Percentiles rank a stretch among this genome's conserved stretches.
phyloP scores from a whole-genome alignment of 805 yeast genomes.

The Tetrapisispora phaffii region DNA sequence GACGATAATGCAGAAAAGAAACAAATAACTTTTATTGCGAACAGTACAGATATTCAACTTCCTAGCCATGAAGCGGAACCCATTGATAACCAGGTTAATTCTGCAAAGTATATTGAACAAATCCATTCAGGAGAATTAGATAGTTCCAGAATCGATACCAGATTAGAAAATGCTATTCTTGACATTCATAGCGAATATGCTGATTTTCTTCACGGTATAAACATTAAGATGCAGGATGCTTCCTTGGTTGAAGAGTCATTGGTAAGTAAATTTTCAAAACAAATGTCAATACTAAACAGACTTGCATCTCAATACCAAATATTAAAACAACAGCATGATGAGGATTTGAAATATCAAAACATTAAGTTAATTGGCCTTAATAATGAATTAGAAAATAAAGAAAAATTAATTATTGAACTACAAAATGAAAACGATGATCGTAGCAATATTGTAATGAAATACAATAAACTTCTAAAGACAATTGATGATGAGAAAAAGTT shows the following conservation, averaged over 20 bases:
- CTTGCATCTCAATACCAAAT: background rate
- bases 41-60: constrained; percentile 13
- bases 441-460: constrained; percentile 4
- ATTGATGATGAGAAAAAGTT: constrained; percentile 11
- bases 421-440: constrained; percentile 5
- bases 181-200: constrained; percentile 25
- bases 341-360: background rate
- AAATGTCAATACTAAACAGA: constrained; percentile 7
- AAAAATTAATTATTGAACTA: constrained; percentile 7
- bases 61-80: background rate
- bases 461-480: constrained; percentile 9
- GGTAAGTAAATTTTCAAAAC: constrained; percentile 17
- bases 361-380: background rate
- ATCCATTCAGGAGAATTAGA: background rate
- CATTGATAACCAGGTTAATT: background rate
- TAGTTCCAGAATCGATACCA: constrained; percentile 15
- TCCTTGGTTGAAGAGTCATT: constrained; percentile 12
- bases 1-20: background rate
- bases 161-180: constrained; percentile 22
- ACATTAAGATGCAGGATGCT: constrained; percentile 15
- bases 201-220: constrained; percentile 19
- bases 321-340: background rate
- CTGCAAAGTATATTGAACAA: background rate
- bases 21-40: constrained; percentile 8
- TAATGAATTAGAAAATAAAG: constrained; percentile 9